Evolutionary conservation across 176 grass and related monocot genomes (phyloP).

Genomic region (Panicum miliaceum): DNA sequence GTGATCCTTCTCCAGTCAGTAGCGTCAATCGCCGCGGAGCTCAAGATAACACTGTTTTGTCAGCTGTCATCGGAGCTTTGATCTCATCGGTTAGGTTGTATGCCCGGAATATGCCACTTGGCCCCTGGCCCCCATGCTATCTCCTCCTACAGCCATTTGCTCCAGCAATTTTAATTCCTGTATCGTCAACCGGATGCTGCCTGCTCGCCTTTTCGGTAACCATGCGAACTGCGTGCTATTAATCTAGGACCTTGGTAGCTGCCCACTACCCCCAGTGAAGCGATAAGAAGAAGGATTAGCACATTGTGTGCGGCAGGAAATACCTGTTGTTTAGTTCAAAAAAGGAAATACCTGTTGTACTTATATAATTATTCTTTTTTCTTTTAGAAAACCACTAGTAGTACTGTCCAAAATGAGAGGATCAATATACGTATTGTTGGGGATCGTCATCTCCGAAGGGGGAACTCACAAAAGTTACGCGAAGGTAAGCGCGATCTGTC

Average conservation of each 20-base stretch:
- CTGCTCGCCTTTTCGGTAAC: slow-evolving; percentile 32
- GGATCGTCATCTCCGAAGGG: too few relatives aligned
- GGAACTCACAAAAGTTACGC: too few relatives aligned
- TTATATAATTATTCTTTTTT: background rate
- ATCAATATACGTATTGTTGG: background rate
- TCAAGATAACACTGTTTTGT: slow-evolving; percentile 48
- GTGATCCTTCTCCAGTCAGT: slow-evolving; percentile 41
- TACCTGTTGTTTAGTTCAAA: background rate
- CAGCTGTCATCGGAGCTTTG: slow-evolving; percentile 37
- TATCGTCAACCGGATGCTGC: background rate
- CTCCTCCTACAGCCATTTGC: background rate
- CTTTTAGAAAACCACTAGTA: background rate
- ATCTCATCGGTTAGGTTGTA: slow-evolving; percentile 47
- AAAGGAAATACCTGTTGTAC: background rate
- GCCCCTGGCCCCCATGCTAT: slow-evolving; percentile 33
- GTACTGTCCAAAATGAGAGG: background rate
- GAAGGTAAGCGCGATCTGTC: too few relatives aligned
- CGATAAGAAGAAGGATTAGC: background rate
- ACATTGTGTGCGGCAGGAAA: background rate
- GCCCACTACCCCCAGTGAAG: background rate
- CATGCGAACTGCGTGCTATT: slow-evolving; percentile 18
- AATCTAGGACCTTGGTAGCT: slow-evolving; percentile 26
- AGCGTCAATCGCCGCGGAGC: slow-evolving; percentile 14
- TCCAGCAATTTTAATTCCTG: background rate
- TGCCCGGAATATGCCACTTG: slow-evolving; percentile 55